A percentile compares a stretch with the other conserved stretches of the same genome.
phyloP scores from a whole-genome alignment of 164 flowering plant species.

The Umbilicus rupestris region DNA sequence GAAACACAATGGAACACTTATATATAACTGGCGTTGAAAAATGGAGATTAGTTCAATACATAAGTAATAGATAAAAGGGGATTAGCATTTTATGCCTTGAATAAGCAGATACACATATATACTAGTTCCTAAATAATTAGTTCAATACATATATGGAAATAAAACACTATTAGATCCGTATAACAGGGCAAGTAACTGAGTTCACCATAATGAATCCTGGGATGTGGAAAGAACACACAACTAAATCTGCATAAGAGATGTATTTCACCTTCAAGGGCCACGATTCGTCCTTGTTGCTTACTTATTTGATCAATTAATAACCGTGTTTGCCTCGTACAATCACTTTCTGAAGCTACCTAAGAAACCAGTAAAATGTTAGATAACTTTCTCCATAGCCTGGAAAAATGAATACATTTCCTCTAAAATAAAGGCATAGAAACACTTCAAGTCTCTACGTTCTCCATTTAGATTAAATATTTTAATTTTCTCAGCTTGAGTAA shows the following conservation, averaged over 20 bases:
- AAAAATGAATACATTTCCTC: no score
- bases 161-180: neutral
- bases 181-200: neutral
- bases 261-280: constrained; percentile 63
- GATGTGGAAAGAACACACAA: neutral
- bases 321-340: constrained; percentile 64
- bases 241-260: neutral
- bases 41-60: neutral
- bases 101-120: neutral
- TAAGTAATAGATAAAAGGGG: neutral
- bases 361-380: neutral
- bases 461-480: no score
- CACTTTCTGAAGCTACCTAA: constrained; percentile 75
- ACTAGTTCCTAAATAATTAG: neutral
- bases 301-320: constrained; percentile 87
- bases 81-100: neutral
- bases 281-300: constrained; percentile 62
- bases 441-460: neutral
- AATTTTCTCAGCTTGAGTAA: no score
- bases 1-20: constrained; percentile 4
- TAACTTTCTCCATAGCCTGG: neutral
- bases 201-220: neutral
- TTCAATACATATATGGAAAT: neutral
- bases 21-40: constrained; percentile 9
- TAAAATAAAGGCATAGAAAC: neutral